Evolutionary conservation across 257 asterid species (phyloP).

Genomic region (Perilla frutescens): DNA sequence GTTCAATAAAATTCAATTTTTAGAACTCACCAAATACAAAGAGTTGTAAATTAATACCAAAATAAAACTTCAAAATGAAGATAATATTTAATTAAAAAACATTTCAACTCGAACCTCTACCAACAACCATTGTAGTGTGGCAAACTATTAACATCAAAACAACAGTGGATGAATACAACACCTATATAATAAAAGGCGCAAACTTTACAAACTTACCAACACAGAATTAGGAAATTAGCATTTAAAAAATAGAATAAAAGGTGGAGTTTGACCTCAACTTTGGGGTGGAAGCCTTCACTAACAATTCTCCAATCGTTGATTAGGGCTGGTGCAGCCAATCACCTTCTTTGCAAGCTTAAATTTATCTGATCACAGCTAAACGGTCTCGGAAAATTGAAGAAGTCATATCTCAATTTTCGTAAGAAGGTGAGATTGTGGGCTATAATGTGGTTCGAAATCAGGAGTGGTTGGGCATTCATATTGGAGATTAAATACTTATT

Average conservation of each 20-base stretch:
- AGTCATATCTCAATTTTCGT: conserved; percentile 42
- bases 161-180: conserved; percentile 15
- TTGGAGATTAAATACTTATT: background rate
- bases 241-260: no score
- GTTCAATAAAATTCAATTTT: background rate
- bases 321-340: conserved; percentile 85
- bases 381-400: conserved; percentile 39
- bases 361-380: conserved; percentile 47
- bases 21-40: background rate
- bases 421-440: conserved; percentile 32
- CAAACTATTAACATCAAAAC: conserved; percentile 20
- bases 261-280: no score
- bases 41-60: background rate
- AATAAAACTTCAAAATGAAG: background rate
- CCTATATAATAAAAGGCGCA: conserved; percentile 5
- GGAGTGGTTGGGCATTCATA: conserved; percentile 52
- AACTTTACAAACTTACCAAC: background rate
- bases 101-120: background rate
- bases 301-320: conserved; percentile 85
- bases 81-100: background rate
- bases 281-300: conserved; percentile 95
- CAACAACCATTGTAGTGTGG: background rate
- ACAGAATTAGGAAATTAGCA: conserved; percentile 15
- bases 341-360: conserved; percentile 85
- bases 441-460: conserved; percentile 39